These are phyloP conservation scores for Porcisia deanei DNA, from an alignment of 208 protist species.

Conservation along the genomic window DNA sequence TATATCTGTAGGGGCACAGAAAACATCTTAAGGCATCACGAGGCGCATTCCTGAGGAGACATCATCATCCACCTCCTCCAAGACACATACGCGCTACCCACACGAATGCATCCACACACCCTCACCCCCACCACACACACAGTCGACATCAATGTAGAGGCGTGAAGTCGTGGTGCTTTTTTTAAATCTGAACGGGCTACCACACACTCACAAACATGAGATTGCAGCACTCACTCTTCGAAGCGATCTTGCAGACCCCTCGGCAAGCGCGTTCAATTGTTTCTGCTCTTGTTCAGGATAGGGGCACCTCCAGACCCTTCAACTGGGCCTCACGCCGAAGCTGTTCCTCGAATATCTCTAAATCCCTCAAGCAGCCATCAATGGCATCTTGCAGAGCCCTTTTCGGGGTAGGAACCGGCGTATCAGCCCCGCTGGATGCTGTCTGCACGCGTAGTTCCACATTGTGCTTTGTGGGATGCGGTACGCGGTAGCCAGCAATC, in stretches of 20 bases:
- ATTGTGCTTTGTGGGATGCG: constrained; percentile 89
- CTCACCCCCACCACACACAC: not conserved
- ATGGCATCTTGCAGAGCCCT: constrained; percentile 76
- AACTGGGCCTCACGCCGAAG: constrained; percentile 64
- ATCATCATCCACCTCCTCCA: not conserved
- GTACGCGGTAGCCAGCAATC: constrained; percentile 89
- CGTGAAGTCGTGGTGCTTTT: not conserved
- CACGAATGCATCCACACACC: not conserved
- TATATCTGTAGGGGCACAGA: not conserved
- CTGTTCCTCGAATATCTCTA: constrained; percentile 79
- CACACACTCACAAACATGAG: not conserved
- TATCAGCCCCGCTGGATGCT: constrained; percentile 50
- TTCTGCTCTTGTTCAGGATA: not conserved
- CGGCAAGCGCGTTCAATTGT: not conserved
- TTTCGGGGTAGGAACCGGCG: constrained; percentile 73
- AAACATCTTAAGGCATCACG: not conserved
- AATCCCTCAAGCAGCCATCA: constrained; percentile 73
- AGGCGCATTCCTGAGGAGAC: not conserved
- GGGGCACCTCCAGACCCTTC: constrained; percentile 48
- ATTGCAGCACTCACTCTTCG: not conserved
- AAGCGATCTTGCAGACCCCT: not conserved
- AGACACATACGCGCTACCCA: not conserved
- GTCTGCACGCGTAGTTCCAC: constrained; percentile 90
- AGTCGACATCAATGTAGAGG: not conserved
- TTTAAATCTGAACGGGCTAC: not conserved